Evolutionary conservation across 2,329 filamentous ascomycete species (phyloP), one percentile per base, ranked within the genome.

Genomic region (Beauveria sp.): DNA sequence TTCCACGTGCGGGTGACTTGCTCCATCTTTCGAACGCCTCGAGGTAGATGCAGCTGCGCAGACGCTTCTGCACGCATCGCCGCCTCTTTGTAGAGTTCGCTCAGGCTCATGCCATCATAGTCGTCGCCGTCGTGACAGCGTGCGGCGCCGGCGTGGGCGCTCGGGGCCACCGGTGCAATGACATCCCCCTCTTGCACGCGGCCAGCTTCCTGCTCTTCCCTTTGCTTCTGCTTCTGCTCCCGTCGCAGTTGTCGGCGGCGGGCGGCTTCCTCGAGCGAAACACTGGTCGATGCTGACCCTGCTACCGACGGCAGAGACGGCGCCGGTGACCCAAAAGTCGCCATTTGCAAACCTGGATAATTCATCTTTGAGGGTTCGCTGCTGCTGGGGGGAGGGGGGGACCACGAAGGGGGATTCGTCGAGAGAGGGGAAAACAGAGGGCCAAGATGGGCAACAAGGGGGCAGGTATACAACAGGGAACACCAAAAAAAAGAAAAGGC

Each of bases 1-100:
- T 43, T 55, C 60, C 60, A 62, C 5, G n/a, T 38, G 18, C 45
- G 16, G 31, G 60, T 62, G 12, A 62, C 34, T 22, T 52, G 22
- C 26, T 62, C 34, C 8, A 62, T 62, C 20, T 62, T 62, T n/a
- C 50, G n/a, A 1, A 62, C 59, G 10, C 59, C 59, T 14, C 51
- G 18, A 7, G 60, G 18, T 14, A 46, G 1, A 10, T n/a, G 28
- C 8, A 34, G 18, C 12, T 10, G 26, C 28, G 3, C 16, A 10
- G 22, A 24, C 3, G 7, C 22, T 16, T n/a, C 22, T 7, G 58
- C 12, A 6, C 49, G 14, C 20, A 9, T 22, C 10, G 8, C 43
- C 2, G 20, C 20, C n/a, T 49, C 49, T 18, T 60, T 51, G 18
- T 60, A 42, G 10, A 57, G 26, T 14, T 57, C 45, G 6, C 40